Evolutionary conservation across 169 alveolate species (phyloP).

Genomic region (Perkinsus chesapeaki): DNA sequence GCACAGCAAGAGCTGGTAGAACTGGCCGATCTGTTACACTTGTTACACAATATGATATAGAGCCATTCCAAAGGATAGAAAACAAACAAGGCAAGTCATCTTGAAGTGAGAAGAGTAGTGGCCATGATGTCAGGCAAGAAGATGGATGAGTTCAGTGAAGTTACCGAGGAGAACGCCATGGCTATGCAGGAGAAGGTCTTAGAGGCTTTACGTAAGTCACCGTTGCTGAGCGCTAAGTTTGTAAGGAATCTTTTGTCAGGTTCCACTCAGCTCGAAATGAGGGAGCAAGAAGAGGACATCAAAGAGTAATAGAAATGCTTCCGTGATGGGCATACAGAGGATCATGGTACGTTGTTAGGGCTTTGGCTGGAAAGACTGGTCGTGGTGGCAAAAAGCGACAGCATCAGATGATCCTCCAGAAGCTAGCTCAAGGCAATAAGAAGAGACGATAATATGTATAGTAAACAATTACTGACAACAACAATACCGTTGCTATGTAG

Average conservation of each 20-base stretch:
- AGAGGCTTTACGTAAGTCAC: conserved; percentile 57
- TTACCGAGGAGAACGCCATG: conserved; percentile 62
- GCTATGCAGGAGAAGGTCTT: conserved; percentile 61
- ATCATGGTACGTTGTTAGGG: background rate
- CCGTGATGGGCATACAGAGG: background rate
- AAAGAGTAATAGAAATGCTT: background rate
- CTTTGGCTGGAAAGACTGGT: background rate
- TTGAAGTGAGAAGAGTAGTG: background rate
- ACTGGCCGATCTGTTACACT: conserved; percentile 88
- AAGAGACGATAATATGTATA: background rate
- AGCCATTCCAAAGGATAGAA: conserved; percentile 23
- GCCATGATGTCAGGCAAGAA: conserved; percentile 35
- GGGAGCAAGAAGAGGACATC: background rate
- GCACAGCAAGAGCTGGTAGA: conserved; percentile 97
- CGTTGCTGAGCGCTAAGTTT: background rate
- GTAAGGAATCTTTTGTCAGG: no score
- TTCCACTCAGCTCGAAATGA: background rate
- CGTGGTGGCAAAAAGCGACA: background rate
- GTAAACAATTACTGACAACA: background rate
- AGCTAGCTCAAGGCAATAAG: background rate
- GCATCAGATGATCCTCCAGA: background rate
- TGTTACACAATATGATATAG: conserved; percentile 83
- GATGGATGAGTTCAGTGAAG: conserved; percentile 41
- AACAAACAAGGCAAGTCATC: background rate
- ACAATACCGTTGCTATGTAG: background rate